A percentile compares a stretch with the other conserved stretches of the same genome.
These are phyloP conservation scores for Boechera divaricarpa DNA, from an alignment of 345 rosid species.

Conservation along the genomic window DNA sequence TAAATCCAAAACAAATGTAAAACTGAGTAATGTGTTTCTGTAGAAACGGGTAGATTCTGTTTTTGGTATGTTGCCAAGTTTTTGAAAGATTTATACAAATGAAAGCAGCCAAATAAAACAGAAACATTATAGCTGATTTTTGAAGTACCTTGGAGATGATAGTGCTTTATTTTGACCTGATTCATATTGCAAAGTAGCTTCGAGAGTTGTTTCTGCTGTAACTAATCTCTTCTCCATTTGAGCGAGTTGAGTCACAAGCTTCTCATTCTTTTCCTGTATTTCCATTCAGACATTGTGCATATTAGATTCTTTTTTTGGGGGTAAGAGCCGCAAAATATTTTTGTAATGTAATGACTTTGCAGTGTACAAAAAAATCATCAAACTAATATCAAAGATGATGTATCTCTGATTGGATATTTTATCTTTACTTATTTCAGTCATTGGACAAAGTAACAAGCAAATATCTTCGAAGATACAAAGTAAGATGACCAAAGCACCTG, in stretches of 20 bases:
- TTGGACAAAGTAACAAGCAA: background rate
- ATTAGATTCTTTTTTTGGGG: background rate
- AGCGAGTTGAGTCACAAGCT: constrained; percentile 64
- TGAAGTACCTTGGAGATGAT: constrained; percentile 58
- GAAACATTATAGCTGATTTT: constrained; percentile 9
- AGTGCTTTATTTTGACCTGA: constrained; percentile 75
- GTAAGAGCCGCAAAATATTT: background rate
- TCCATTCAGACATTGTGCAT: constrained; percentile 17
- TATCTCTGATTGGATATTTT: background rate
- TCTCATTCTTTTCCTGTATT: constrained; percentile 88
- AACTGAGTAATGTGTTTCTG: background rate
- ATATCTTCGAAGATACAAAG: background rate
- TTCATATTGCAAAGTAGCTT: constrained; percentile 87
- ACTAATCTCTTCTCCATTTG: constrained; percentile 86
- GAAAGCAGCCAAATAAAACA: constrained; percentile 7
- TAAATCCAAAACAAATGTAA: background rate
- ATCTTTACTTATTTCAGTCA: constrained; percentile 5
- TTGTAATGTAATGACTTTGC: background rate
- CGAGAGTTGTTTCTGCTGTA: constrained; percentile 88
- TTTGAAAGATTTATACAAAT: constrained; percentile 19
- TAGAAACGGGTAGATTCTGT: background rate
- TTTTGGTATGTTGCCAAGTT: constrained; percentile 18
- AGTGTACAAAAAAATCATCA: background rate
- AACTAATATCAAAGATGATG: background rate
- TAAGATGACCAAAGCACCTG: constrained; percentile 57